A percentile compares a stretch with the other conserved stretches of the same genome.
phyloP scores from a whole-genome alignment of 1,139 yeast species.

The Yamadazyma aaseri region DNA sequence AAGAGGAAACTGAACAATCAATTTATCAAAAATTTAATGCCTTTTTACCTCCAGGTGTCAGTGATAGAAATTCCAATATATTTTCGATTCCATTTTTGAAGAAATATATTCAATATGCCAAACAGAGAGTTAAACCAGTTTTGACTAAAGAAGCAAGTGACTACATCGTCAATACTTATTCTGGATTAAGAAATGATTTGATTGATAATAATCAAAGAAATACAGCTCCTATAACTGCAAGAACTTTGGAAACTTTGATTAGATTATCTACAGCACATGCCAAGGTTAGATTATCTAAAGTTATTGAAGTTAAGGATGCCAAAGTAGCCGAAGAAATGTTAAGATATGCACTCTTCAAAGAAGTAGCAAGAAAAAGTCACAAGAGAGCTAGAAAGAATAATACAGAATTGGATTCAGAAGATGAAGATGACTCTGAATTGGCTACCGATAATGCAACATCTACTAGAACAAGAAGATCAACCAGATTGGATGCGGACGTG shows the following conservation, averaged over 20 bases:
- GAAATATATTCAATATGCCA: slow-evolving; percentile 92
- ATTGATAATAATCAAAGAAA: slow-evolving; percentile 69
- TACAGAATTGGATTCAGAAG: slow-evolving; percentile 8
- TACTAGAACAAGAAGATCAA: slow-evolving; percentile 19
- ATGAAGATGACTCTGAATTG: slow-evolving; percentile 20
- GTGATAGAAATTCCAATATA: slow-evolving; percentile 54
- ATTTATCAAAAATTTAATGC: slow-evolving; percentile 84
- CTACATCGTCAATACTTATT: slow-evolving; percentile 75
- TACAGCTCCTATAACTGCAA: slow-evolving; percentile 95
- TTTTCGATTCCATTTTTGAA: slow-evolving; percentile 83
- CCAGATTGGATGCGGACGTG: slow-evolving; percentile 14
- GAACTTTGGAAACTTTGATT: slow-evolving; percentile 94
- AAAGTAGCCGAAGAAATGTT: slow-evolving; percentile 81
- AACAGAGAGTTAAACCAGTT: slow-evolving; percentile 81
- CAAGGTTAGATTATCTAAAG: slow-evolving; percentile 78
- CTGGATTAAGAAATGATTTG: slow-evolving; percentile 81
- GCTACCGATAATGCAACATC: neutral
- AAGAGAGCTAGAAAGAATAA: slow-evolving; percentile 32
- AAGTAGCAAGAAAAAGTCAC: slow-evolving; percentile 45
- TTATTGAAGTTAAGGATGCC: slow-evolving; percentile 78
- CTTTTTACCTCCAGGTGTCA: slow-evolving; percentile 77
- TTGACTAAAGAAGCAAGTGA: slow-evolving; percentile 78
- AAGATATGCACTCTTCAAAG: slow-evolving; percentile 84
- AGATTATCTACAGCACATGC: slow-evolving; percentile 98
- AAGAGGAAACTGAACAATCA: slow-evolving; percentile 52